These are phyloP conservation scores for Leptodontidium sp. DNA, from an alignment of 2,329 filamentous ascomycete genomes.

Conservation along the genomic window DNA sequence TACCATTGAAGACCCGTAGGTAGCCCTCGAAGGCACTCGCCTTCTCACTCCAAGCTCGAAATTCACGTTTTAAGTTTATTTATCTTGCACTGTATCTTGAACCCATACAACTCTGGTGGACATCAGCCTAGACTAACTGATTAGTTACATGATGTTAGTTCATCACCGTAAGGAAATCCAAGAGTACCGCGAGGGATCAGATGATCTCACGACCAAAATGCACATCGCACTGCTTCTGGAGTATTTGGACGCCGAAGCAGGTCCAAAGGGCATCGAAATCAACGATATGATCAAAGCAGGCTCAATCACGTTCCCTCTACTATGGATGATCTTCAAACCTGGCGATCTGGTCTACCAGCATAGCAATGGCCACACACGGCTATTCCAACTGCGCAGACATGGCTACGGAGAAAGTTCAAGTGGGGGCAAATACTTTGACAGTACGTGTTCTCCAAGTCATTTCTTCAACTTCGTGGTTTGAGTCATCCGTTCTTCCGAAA, in stretches of 20 bases:
- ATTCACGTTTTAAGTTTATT: too few relatives aligned
- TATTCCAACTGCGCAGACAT: slow-evolving; percentile 24
- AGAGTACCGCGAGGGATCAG: slow-evolving; percentile 21
- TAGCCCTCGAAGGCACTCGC: not conserved
- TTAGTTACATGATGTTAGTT: slow-evolving; percentile 29
- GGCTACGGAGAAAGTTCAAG: slow-evolving; percentile 29
- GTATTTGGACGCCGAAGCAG: slow-evolving; percentile 29
- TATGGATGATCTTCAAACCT: slow-evolving; percentile 33
- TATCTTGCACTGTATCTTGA: not conserved
- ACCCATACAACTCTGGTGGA: too few relatives aligned
- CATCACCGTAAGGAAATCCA: slow-evolving; percentile 27
- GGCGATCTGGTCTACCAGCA: slow-evolving; percentile 28
- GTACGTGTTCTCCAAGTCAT: not conserved
- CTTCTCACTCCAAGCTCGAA: too few relatives aligned
- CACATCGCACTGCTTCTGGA: slow-evolving; percentile 29
- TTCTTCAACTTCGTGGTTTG: not conserved
- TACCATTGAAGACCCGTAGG: slow-evolving; percentile 25
- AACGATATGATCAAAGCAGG: slow-evolving; percentile 26
- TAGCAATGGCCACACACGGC: slow-evolving; percentile 24
- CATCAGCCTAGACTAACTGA: not conserved
- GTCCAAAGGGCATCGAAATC: slow-evolving; percentile 19
- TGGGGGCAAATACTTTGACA: slow-evolving; percentile 30
- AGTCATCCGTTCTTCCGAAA: not conserved
- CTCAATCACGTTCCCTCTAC: slow-evolving; percentile 25
- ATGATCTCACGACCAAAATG: slow-evolving; percentile 24